These are phyloP conservation scores for Pseudomonodictys pantanalensis DNA, from an alignment of 495 filamentous ascomycete genomes.

Conservation along the genomic window DNA sequence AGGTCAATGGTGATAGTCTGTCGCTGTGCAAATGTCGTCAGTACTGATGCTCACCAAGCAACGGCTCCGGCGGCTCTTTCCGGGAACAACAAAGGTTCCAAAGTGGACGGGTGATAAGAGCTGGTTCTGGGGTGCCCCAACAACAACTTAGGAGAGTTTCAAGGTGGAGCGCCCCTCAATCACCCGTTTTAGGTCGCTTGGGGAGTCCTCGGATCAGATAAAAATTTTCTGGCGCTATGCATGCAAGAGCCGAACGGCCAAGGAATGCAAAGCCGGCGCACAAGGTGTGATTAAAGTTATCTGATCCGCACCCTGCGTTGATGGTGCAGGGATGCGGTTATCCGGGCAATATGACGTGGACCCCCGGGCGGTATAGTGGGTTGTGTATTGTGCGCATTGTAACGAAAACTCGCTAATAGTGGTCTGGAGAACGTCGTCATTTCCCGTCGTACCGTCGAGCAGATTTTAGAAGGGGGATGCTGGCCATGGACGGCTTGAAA, in stretches of 20 bases:
- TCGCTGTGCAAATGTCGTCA: too few relatives aligned
- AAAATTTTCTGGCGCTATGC: not conserved
- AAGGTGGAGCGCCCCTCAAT: too few relatives aligned
- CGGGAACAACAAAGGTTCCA: too few relatives aligned
- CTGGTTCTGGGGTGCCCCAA: too few relatives aligned
- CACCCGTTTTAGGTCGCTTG: too few relatives aligned
- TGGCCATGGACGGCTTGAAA: not conserved
- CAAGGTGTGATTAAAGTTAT: constrained; percentile 9
- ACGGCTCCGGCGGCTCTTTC: too few relatives aligned
- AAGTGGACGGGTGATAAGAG: too few relatives aligned
- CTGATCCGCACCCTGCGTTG: constrained; percentile 20
- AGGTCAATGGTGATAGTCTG: too few relatives aligned
- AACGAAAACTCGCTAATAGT: not conserved
- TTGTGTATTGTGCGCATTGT: not conserved
- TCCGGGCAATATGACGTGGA: not conserved
- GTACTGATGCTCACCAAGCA: too few relatives aligned
- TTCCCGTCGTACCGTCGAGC: not conserved
- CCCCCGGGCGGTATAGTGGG: not conserved
- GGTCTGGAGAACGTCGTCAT: not conserved
- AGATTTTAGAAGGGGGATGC: not conserved
- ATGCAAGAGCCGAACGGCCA: too few relatives aligned
- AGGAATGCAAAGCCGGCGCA: not conserved
- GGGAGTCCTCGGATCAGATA: too few relatives aligned
- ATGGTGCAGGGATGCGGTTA: not conserved
- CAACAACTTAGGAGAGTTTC: too few relatives aligned